Conservation (phyloP, 2,329 filamentous ascomycete genomes). For the Epichloe scottii region DNA sequence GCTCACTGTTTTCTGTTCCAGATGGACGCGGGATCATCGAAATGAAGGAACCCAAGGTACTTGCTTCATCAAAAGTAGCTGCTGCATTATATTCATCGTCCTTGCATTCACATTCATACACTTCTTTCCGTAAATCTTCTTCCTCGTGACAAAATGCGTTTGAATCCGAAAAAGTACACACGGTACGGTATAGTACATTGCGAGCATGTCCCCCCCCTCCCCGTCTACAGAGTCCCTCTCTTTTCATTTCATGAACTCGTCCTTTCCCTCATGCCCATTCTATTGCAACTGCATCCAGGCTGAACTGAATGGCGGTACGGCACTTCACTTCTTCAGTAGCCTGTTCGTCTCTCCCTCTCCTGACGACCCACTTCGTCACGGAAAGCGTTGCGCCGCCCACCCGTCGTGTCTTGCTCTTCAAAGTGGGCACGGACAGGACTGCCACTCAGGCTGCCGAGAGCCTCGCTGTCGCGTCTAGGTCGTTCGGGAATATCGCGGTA, state of each 20-base stretch:
- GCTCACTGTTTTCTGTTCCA: no score
- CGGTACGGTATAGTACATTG: not conserved
- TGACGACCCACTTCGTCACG: slow-evolving; percentile 38
- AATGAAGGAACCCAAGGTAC: no score
- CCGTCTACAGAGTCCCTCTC: not conserved
- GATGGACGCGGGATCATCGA: no score
- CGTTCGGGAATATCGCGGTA: slow-evolving; percentile 13
- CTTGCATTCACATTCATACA: no score
- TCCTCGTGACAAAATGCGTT: not conserved
- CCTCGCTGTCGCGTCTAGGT: slow-evolving; percentile 30
- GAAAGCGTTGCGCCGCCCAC: slow-evolving; percentile 29
- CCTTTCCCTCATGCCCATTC: not conserved
- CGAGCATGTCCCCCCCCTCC: not conserved
- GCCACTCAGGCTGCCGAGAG: slow-evolving; percentile 34
- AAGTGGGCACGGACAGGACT: slow-evolving; percentile 32
- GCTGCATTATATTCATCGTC: no score
- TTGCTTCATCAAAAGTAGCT: no score
- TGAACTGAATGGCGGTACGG: not conserved
- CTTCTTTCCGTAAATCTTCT: not conserved
- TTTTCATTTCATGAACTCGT: not conserved
- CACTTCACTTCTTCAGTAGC: not conserved
- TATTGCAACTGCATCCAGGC: not conserved
- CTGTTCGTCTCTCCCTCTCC: slow-evolving; percentile 13
- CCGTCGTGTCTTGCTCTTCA: slow-evolving; percentile 23
- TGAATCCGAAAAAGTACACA: no score